Evolutionary conservation across 2,329 filamentous ascomycete species (phyloP).

Genomic region (Aspergillus sp.): DNA sequence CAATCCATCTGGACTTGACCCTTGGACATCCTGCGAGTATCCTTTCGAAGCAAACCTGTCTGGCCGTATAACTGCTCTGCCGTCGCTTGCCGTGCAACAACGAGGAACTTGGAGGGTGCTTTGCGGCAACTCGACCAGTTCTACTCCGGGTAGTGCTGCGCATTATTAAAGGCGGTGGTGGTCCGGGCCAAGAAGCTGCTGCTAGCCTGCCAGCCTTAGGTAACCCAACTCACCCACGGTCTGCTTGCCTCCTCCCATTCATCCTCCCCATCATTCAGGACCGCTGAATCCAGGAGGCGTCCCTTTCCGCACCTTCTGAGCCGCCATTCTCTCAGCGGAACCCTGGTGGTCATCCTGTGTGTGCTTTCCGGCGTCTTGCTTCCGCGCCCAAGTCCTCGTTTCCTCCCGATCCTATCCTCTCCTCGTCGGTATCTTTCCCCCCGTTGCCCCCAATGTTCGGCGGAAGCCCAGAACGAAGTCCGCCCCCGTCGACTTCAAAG

Average conservation of each 20-base stretch:
- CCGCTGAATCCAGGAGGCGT: slow-evolving; percentile 27
- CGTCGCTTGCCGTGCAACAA: slow-evolving; percentile 6
- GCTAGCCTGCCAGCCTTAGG: slow-evolving; percentile 9
- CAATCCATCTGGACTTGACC: slow-evolving; percentile 10
- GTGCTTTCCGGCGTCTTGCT: slow-evolving; percentile 12
- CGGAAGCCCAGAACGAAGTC: slow-evolving; percentile 33
- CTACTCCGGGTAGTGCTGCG: slow-evolving; percentile 15
- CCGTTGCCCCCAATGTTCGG: slow-evolving; percentile 35
- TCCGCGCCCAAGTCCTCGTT: slow-evolving; percentile 1
- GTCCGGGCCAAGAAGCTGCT: slow-evolving; percentile 23
- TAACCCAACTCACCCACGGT: slow-evolving; percentile 15
- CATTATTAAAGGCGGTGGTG: slow-evolving; percentile 25
- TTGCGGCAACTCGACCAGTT: slow-evolving; percentile 12
- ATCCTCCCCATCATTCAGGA: slow-evolving; percentile 9
- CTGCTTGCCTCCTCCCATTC: slow-evolving; percentile 9
- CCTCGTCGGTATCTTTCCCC: slow-evolving; percentile 20
- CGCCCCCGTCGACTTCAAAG: slow-evolving; percentile 30
- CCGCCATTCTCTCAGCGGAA: slow-evolving; percentile 22
- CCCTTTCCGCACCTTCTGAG: slow-evolving; percentile 16
- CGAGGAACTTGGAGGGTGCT: slow-evolving; percentile 11
- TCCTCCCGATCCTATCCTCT: slow-evolving; percentile 11
- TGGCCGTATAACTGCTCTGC: slow-evolving; percentile 13
- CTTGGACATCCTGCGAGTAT: slow-evolving; percentile 9
- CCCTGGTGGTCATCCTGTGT: slow-evolving; percentile 22
- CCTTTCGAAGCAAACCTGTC: slow-evolving; percentile 11